A percentile compares a stretch with the other conserved stretches of the same genome.
phyloP scores from a whole-genome alignment of 805 yeast species.

The Pichia californica region DNA sequence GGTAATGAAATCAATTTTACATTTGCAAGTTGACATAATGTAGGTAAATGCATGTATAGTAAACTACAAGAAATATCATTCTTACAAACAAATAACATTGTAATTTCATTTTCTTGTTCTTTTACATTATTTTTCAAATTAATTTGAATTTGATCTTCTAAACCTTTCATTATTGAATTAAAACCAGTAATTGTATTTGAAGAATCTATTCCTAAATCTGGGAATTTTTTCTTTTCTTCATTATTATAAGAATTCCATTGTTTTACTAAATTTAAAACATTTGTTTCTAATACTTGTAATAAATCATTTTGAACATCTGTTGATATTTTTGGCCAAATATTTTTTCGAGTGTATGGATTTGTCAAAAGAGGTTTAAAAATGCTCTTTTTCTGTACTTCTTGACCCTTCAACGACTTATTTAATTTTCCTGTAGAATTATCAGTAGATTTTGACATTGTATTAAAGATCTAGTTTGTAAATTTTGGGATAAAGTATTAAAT shows the following conservation, averaged over 20 bases:
- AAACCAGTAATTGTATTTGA: constrained; percentile 39
- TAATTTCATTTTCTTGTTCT: constrained; percentile 14
- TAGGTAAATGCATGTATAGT: constrained; percentile 52
- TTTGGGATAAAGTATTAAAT: too few relatives aligned
- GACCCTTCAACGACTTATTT: constrained; percentile 4
- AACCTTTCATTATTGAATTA: constrained; percentile 44
- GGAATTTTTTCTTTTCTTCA: constrained; percentile 17
- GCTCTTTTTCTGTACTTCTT: constrained; percentile 34
- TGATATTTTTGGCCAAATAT: constrained; percentile 35
- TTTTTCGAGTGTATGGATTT: constrained; percentile 49
- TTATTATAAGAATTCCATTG: constrained; percentile 20
- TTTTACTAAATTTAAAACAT: constrained; percentile 8
- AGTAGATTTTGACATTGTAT: not conserved
- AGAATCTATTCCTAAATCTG: constrained; percentile 14
- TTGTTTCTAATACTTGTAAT: constrained; percentile 19
- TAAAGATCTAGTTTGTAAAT: too few relatives aligned
- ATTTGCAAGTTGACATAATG: constrained; percentile 43
- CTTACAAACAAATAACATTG: constrained; percentile 54
- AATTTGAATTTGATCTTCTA: constrained; percentile 38
- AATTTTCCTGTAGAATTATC: not conserved
- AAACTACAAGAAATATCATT: constrained; percentile 35
- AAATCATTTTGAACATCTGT: constrained; percentile 28
- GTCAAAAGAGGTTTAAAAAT: constrained; percentile 61
- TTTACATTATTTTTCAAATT: constrained; percentile 11
- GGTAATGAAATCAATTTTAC: constrained; percentile 61